Percentiles rank a stretch among this genome's conserved stretches.
These are phyloP conservation scores for Boechera divaricarpa DNA, from an alignment of 345 rosid genomes.

Conservation along the genomic window DNA sequence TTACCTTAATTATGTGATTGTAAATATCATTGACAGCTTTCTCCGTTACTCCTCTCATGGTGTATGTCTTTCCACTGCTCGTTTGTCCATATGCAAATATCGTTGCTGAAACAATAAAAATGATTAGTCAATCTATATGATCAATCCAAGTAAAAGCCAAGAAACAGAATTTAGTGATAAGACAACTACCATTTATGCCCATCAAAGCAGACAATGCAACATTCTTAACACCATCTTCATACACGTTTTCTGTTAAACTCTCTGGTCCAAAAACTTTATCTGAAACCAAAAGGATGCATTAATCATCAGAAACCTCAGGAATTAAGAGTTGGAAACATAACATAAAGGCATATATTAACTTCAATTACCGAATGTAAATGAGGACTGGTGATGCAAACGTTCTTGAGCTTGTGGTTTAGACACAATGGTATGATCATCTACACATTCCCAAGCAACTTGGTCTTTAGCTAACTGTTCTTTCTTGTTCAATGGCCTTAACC, in stretches of 20 bases:
- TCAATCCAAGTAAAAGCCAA: constrained; percentile 16
- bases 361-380: constrained; percentile 82
- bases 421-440: constrained; percentile 83
- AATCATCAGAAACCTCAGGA: background rate
- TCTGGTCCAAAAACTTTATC: constrained; percentile 95
- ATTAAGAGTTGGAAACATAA: constrained; percentile 23
- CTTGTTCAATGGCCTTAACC: constrained; percentile 90
- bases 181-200: constrained; percentile 86
- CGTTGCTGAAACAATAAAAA: constrained; percentile 62
- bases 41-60: constrained; percentile 99
- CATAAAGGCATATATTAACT: background rate
- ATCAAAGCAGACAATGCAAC: constrained; percentile 95
- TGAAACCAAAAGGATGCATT: constrained; percentile 44
- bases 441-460: constrained; percentile 93
- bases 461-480: constrained; percentile 88
- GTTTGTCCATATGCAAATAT: constrained; percentile 99
- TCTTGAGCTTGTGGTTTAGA: constrained; percentile 77
- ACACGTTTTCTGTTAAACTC: constrained; percentile 74
- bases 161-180: background rate
- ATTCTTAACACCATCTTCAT: constrained; percentile 96
- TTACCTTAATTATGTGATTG: constrained; percentile 79
- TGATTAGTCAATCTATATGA: constrained; percentile 16
- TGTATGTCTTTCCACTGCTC: constrained; percentile 97
- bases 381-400: constrained; percentile 71
- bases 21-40: constrained; percentile 97